Evolutionary conservation across 1,284 basidiomycete genomes (phyloP).

Genomic region (Trametes versicolor): DNA sequence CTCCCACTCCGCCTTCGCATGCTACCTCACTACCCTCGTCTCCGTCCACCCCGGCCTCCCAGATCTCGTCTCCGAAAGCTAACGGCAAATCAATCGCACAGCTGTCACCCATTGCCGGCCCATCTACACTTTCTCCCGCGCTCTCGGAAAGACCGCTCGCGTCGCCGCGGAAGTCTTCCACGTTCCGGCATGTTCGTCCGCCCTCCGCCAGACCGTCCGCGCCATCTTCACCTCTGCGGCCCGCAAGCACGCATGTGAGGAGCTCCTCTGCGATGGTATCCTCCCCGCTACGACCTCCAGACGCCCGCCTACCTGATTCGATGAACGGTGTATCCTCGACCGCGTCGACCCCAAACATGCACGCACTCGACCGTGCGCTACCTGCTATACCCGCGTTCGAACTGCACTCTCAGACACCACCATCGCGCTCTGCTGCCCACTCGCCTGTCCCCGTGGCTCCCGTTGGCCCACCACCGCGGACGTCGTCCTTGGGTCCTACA

Average conservation of each 20-base stretch:
- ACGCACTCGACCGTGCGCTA: slow-evolving; percentile 36
- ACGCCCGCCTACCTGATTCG: slow-evolving; percentile 29
- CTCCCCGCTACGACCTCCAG: slow-evolving; percentile 36
- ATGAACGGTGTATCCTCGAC: slow-evolving; percentile 36
- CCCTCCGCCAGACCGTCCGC: slow-evolving; percentile 45
- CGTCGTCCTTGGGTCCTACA: slow-evolving; percentile 30
- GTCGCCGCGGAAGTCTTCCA: slow-evolving; percentile 57
- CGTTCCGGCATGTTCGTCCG: slow-evolving; percentile 65
- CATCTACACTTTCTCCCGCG: slow-evolving; percentile 33
- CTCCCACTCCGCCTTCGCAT: slow-evolving; percentile 18
- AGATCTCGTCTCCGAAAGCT: slow-evolving; percentile 21
- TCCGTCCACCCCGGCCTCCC: slow-evolving; percentile 22
- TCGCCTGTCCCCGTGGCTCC: slow-evolving; percentile 23
- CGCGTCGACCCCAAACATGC: slow-evolving; percentile 35
- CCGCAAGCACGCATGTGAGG: slow-evolving; percentile 41
- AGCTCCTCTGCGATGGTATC: slow-evolving; percentile 33
- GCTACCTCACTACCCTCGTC: slow-evolving; percentile 20
- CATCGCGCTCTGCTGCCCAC: slow-evolving; percentile 16
- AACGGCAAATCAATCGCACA: slow-evolving; percentile 28
- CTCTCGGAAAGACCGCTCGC: slow-evolving; percentile 36
- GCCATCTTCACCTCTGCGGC: slow-evolving; percentile 54
- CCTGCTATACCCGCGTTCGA: slow-evolving; percentile 39
- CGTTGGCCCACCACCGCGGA: slow-evolving; percentile 21
- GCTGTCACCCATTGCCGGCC: slow-evolving; percentile 36
- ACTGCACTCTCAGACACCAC: slow-evolving; percentile 20